These are phyloP conservation scores for Coemansia furcata DNA, from an alignment of 192 early-diverging fungal species.

Conservation along the genomic window DNA sequence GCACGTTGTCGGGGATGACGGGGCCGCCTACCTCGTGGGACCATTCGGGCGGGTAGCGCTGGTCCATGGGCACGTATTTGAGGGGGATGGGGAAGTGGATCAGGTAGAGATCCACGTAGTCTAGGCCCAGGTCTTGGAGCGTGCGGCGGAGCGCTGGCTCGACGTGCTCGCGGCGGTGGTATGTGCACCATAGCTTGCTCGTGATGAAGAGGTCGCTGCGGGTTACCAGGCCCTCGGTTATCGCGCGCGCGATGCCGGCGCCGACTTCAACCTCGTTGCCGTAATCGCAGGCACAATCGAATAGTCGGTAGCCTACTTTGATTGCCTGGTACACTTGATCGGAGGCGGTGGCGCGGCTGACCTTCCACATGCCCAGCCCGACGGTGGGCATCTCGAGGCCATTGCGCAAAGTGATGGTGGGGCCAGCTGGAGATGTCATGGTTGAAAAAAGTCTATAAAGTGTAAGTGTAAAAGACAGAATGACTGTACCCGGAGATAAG, in stretches of 20 bases:
- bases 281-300: slow-evolving; percentile 65
- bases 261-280: slow-evolving; percentile 80
- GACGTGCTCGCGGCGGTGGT: slow-evolving; percentile 64
- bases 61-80: slow-evolving; percentile 45
- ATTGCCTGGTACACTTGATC: slow-evolving; percentile 65
- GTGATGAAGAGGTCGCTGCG: slow-evolving; percentile 70
- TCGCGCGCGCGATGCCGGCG: slow-evolving; percentile 59
- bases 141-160: slow-evolving; percentile 57
- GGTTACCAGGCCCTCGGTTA: slow-evolving; percentile 53
- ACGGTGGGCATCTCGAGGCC: slow-evolving; percentile 62
- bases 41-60: slow-evolving; percentile 26
- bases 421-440: neutral
- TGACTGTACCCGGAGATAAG: neutral
- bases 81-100: slow-evolving; percentile 68
- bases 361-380: slow-evolving; percentile 63
- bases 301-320: slow-evolving; percentile 64
- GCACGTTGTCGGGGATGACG: slow-evolving; percentile 24
- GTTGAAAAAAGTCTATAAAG: neutral
- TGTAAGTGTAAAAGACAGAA: neutral
- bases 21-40: slow-evolving; percentile 8
- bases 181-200: slow-evolving; percentile 71
- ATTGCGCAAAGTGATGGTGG: slow-evolving; percentile 52
- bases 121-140: slow-evolving; percentile 60
- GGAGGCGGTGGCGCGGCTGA: slow-evolving; percentile 49
- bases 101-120: slow-evolving; percentile 82